Percentiles rank a stretch among this genome's conserved stretches.
These are phyloP conservation scores for Pseudocercospora fijiensis DNA, from an alignment of 2,329 filamentous ascomycete species.

Conservation along the genomic window DNA sequence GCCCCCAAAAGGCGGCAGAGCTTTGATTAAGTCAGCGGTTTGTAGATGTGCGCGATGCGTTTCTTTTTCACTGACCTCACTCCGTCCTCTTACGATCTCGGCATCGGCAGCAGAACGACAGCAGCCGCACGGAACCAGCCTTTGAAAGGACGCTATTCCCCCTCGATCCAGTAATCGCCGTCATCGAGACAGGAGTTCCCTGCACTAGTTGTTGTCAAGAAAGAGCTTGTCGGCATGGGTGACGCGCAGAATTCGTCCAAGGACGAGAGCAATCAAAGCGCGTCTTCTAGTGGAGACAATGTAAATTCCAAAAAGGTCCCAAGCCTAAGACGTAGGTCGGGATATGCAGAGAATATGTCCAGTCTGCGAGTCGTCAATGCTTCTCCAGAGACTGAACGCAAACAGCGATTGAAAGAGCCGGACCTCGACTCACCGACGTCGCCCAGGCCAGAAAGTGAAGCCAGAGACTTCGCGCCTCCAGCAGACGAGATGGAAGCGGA, in stretches of 20 bases:
- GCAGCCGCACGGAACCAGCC: neutral
- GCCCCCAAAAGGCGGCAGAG: neutral
- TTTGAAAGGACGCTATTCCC: neutral
- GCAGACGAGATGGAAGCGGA: constrained; percentile 2
- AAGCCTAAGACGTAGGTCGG: constrained; percentile 14
- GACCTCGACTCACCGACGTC: constrained; percentile 2
- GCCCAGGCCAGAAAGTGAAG: neutral
- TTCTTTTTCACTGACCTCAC: constrained; percentile 1
- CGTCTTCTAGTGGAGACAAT: neutral
- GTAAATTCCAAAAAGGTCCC: constrained; percentile 7
- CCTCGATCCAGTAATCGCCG: neutral
- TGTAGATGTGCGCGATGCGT: neutral
- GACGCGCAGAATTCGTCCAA: constrained; percentile 10
- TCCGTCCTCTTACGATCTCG: neutral
- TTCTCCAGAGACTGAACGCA: constrained; percentile 8
- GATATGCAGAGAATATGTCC: constrained; percentile 18
- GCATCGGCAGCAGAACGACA: constrained; percentile 7
- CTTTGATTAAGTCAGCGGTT: neutral
- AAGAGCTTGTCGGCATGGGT: constrained; percentile 12
- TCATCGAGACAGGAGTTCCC: neutral
- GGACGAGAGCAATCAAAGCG: neutral
- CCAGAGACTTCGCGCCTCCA: neutral
- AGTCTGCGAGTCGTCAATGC: constrained; percentile 21
- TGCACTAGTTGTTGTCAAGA: neutral
- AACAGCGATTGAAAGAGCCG: constrained; percentile 7